These are phyloP conservation scores for Endotrypanum monterogeii DNA, from an alignment of 208 protist genomes.

Conservation along the genomic window DNA sequence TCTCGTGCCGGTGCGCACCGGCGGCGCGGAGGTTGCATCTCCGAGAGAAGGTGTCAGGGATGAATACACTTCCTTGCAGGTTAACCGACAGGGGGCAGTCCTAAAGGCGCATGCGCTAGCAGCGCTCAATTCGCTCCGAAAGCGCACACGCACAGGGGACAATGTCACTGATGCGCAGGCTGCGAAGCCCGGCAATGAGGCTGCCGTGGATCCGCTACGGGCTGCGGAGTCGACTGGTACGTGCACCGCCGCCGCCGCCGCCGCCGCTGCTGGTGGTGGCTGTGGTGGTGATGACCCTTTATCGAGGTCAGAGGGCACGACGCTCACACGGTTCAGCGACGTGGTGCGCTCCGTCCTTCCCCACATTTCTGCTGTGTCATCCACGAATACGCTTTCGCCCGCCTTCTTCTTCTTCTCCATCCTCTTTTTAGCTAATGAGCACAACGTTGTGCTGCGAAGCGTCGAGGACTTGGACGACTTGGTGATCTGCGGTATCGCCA, in stretches of 20 bases:
- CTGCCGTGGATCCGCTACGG: not conserved
- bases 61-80: not conserved
- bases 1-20: constrained; percentile 13
- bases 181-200: not conserved
- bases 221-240: not conserved
- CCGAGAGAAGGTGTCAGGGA: constrained; percentile 1
- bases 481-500: constrained; percentile 49
- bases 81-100: not conserved
- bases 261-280: not conserved
- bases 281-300: not conserved
- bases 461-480: constrained; percentile 69
- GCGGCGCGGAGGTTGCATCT: not conserved
- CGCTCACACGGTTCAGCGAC: constrained; percentile 58
- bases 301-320: not conserved
- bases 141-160: constrained; percentile 10
- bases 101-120: constrained; percentile 36
- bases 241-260: not conserved
- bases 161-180: constrained; percentile 15
- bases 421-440: constrained; percentile 89
- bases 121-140: constrained; percentile 27
- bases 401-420: constrained; percentile 94
- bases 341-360: constrained; percentile 70
- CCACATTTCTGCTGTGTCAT: constrained; percentile 59
- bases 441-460: constrained; percentile 81
- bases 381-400: constrained; percentile 81